Evolutionary conservation across 148 eudicot species (phyloP).

Genomic region (Heliamphora exappendiculata): DNA sequence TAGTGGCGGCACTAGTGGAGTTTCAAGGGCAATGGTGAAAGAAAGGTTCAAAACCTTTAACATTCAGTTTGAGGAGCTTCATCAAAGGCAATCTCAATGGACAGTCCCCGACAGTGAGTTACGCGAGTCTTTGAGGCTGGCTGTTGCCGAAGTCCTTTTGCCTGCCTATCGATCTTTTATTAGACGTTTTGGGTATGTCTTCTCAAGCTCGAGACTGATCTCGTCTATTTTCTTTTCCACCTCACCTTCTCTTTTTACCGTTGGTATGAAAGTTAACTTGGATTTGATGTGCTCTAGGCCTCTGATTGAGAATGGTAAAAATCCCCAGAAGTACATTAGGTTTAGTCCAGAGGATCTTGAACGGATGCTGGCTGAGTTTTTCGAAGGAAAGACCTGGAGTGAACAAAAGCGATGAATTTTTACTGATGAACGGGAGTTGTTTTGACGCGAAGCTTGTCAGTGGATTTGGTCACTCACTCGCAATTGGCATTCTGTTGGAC

Average conservation of each 20-base stretch:
- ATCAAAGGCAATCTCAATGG: conserved; percentile 97
- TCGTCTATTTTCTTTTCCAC: not conserved
- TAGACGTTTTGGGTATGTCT: conserved; percentile 62
- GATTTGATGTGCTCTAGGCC: conserved; percentile 42
- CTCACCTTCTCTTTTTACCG: not conserved
- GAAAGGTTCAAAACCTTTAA: conserved; percentile 88
- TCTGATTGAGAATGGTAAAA: conserved; percentile 67
- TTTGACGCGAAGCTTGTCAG: not conserved
- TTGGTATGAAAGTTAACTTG: not conserved
- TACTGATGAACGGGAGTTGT: not conserved
- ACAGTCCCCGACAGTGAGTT: conserved; percentile 92
- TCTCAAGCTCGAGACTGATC: not conserved
- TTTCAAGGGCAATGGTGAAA: conserved; percentile 70
- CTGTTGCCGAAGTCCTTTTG: conserved; percentile 90
- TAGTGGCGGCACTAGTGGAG: conserved; percentile 24
- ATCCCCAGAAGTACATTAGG: conserved; percentile 77
- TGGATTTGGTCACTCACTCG: not conserved
- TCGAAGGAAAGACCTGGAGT: conserved; percentile 70
- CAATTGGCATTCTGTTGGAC: too few species aligned
- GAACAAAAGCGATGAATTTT: conserved; percentile 52
- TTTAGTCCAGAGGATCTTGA: conserved; percentile 83
- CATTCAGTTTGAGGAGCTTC: conserved; percentile 76
- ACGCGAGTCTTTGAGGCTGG: conserved; percentile 81
- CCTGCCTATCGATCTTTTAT: conserved; percentile 84
- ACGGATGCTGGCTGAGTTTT: conserved; percentile 82